Evolutionary conservation across 2,329 filamentous ascomycete genomes (phyloP).

Genomic region (Esteya vermicola): DNA sequence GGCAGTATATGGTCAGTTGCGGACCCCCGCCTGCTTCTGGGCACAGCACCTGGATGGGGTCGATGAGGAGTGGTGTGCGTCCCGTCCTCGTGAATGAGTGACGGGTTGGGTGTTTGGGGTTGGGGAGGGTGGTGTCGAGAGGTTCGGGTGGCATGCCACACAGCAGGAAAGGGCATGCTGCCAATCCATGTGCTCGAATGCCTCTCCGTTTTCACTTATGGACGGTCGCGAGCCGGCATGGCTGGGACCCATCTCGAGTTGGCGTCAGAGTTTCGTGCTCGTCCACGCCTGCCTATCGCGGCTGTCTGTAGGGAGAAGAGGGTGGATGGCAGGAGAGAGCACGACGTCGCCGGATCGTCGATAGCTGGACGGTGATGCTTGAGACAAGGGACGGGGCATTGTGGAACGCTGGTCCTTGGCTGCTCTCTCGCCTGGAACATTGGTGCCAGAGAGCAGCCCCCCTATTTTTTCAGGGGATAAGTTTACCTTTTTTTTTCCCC

Average conservation of each 20-base stretch:
- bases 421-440: slow-evolving; percentile 33
- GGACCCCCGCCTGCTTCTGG: slow-evolving; percentile 2
- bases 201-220: too few relatives aligned
- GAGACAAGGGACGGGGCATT: slow-evolving; percentile 25
- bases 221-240: too few relatives aligned
- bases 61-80: too few relatives aligned
- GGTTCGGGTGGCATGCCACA: too few relatives aligned
- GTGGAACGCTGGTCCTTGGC: slow-evolving; percentile 29
- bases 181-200: not conserved
- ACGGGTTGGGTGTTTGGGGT: too few relatives aligned
- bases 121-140: too few relatives aligned
- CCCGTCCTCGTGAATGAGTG: too few relatives aligned
- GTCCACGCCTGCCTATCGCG: slow-evolving; percentile 36
- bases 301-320: not conserved
- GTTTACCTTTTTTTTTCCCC: slow-evolving; percentile 15
- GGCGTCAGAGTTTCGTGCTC: slow-evolving; percentile 90
- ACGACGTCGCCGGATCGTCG: too few relatives aligned
- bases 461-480: slow-evolving; percentile 32
- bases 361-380: slow-evolving; percentile 14
- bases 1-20: slow-evolving; percentile 9
- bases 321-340: not conserved
- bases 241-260: slow-evolving; percentile 85
- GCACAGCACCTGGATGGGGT: slow-evolving; percentile 9
- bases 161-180: too few relatives aligned
- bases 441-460: slow-evolving; percentile 33